Evolutionary conservation across 345 rosid genomes (phyloP).

Genomic region (Odontarrhena argentea): DNA sequence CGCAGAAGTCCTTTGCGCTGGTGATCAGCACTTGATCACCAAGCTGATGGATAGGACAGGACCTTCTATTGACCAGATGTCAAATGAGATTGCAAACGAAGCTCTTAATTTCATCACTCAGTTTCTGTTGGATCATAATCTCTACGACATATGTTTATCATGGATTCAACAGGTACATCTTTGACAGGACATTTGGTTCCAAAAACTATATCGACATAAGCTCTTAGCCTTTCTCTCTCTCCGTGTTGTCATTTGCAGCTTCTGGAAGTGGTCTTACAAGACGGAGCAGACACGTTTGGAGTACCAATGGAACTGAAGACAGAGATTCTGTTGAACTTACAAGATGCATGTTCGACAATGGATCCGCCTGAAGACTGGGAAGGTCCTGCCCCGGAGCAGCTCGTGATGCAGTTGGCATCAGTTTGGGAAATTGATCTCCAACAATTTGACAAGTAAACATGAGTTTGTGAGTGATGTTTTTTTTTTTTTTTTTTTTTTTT

Average conservation of each 20-base stretch:
- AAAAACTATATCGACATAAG: slow-evolving; percentile 7
- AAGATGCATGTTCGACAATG: slow-evolving; percentile 69
- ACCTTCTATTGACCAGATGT: slow-evolving; percentile 81
- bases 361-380: slow-evolving; percentile 97
- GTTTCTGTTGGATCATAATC: slow-evolving; percentile 76
- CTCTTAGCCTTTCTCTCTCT: slow-evolving; percentile 2
- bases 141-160: slow-evolving; percentile 82
- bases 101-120: slow-evolving; percentile 71
- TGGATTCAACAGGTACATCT: slow-evolving; percentile 95
- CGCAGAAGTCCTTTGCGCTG: slow-evolving; percentile 72
- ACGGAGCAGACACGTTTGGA: slow-evolving; percentile 67
- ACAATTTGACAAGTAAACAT: slow-evolving; percentile 61
- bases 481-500: slow-evolving; percentile 9
- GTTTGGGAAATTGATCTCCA: slow-evolving; percentile 87
- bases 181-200: slow-evolving; percentile 8
- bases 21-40: slow-evolving; percentile 86
- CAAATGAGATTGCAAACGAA: slow-evolving; percentile 77
- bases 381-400: slow-evolving; percentile 77
- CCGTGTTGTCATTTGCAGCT: slow-evolving; percentile 48
- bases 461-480: slow-evolving; percentile 9
- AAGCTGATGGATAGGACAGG: slow-evolving; percentile 97
- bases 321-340: slow-evolving; percentile 72
- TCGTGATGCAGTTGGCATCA: slow-evolving; percentile 81
- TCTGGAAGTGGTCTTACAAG: slow-evolving; percentile 75
- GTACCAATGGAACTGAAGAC: slow-evolving; percentile 84